Evolutionary conservation across 202 grass and related monocot species (phyloP), one percentile per base, ranked within the genome.

Genomic region (Setaria italica): DNA sequence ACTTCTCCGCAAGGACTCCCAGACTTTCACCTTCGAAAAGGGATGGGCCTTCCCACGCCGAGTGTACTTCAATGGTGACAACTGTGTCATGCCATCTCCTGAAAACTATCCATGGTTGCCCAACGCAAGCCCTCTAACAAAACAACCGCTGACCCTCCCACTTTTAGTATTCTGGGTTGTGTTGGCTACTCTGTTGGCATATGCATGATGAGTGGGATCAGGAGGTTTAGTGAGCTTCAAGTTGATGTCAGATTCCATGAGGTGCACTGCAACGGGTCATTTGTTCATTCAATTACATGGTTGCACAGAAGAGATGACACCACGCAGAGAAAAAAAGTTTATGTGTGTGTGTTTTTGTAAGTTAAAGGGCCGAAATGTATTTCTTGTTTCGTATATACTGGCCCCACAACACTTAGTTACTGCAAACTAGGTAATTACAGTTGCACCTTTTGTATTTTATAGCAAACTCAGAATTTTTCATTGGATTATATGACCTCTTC

Each of bases 21-120:
- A 17, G 69, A 72, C 76, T 75, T 99, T 99, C 87, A 94, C 90
- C 37, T 99, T 99, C 5, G 84, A 96, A 1, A 96, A 99, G 74
- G 96, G 93, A 82, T 99, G 96, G 96, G 96, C 96, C 62, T 96
- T 95, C 62, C 96, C 96, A 42, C 82, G 90, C 9, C 84, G 93
- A 35, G 57, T 99, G 54, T 99, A 99, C 64, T 99, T 99, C 86
- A 99, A 96, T 67, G 96, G 96, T 58, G 96, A 99, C 41, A 99
- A 99, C 49, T 99, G 96, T 64, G 96, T 99, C 74, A 99, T 99
- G 96, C 96, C 96, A 3, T 50, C 86, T 47, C 93, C 93, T 1
- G 93, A 99, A 85, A 78, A 83, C 0, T 99, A 99, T 60, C 96
- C 96, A 65, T 99, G 93, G 96, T 73, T 99, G 66, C 96, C 94